Percentiles rank a stretch among this genome's conserved stretches.
Conservation (phyloP, 805 yeast species). For the Suhomyces sp. region DNA sequence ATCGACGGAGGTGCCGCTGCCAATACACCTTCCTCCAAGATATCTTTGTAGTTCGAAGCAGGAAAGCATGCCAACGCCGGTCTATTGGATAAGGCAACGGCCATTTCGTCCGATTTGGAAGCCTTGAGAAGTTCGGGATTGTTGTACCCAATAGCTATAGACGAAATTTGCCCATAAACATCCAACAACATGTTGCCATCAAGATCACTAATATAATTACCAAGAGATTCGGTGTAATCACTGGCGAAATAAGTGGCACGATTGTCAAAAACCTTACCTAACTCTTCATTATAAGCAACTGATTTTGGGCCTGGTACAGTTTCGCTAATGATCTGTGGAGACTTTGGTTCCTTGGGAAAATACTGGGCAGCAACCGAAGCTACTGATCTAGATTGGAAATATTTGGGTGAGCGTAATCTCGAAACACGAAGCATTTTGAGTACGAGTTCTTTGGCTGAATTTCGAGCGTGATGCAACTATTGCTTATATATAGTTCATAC, state of each 20-base stretch:
- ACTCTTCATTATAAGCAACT: slow-evolving; percentile 26
- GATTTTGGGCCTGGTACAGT: slow-evolving; percentile 40
- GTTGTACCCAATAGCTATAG: slow-evolving; percentile 44
- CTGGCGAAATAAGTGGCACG: slow-evolving; percentile 41
- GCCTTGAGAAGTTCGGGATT: slow-evolving; percentile 38
- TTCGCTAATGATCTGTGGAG: slow-evolving; percentile 29
- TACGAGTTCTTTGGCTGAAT: not conserved
- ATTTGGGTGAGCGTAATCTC: not conserved
- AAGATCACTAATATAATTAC: slow-evolving; percentile 41
- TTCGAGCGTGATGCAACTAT: not conserved
- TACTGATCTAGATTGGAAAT: not conserved
- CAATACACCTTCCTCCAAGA: slow-evolving; percentile 49
- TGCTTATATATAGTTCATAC: not conserved
- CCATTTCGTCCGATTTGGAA: slow-evolving; percentile 41
- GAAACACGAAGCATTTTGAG: slow-evolving; percentile 7
- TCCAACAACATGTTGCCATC: slow-evolving; percentile 42
- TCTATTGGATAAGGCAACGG: slow-evolving; percentile 39
- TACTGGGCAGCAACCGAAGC: slow-evolving; percentile 24
- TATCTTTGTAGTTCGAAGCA: slow-evolving; percentile 33
- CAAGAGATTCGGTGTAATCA: slow-evolving; percentile 37
- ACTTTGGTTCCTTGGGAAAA: slow-evolving; percentile 36
- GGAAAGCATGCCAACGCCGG: slow-evolving; percentile 48
- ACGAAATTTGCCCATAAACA: slow-evolving; percentile 43
- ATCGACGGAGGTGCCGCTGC: slow-evolving; percentile 66
- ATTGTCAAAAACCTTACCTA: slow-evolving; percentile 40